phyloP scores from a whole-genome alignment of 1,284 basidiomycete genomes.

The Ceratobasidium sp. region DNA sequence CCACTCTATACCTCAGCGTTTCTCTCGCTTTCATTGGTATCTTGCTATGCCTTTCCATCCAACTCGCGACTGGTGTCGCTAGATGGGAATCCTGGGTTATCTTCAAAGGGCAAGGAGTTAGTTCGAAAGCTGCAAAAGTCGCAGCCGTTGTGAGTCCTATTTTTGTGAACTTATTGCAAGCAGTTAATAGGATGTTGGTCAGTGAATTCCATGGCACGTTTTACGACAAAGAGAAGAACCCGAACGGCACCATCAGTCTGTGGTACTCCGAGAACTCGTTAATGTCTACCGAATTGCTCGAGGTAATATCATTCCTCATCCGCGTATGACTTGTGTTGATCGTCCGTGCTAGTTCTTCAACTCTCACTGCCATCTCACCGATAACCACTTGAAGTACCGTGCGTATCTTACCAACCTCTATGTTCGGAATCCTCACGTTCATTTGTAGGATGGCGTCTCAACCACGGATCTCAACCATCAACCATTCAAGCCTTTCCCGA shows the following conservation, averaged over 20 bases:
- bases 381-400: constrained; percentile 34
- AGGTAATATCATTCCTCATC: background rate
- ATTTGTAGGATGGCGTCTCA: constrained; percentile 5
- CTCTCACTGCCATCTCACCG: constrained; percentile 10
- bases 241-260: constrained; percentile 26
- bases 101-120: too few relatives aligned
- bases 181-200: too few relatives aligned
- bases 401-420: background rate
- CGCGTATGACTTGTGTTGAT: too few relatives aligned
- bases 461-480: background rate
- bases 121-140: too few relatives aligned
- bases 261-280: constrained; percentile 29
- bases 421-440: background rate
- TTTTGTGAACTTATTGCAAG: too few relatives aligned
- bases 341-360: constrained; percentile 23
- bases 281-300: constrained; percentile 12
- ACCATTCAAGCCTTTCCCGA: background rate
- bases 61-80: too few relatives aligned
- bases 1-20: too few relatives aligned
- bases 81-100: too few relatives aligned
- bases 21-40: too few relatives aligned
- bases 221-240: constrained; percentile 28
- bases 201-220: too few relatives aligned
- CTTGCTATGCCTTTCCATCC: too few relatives aligned
- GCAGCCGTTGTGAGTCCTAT: too few relatives aligned